Percentiles rank a stretch among this genome's conserved stretches.
Conservation (phyloP, 2,329 filamentous ascomycete genomes). For the Penicillium sclerotigenum region DNA sequence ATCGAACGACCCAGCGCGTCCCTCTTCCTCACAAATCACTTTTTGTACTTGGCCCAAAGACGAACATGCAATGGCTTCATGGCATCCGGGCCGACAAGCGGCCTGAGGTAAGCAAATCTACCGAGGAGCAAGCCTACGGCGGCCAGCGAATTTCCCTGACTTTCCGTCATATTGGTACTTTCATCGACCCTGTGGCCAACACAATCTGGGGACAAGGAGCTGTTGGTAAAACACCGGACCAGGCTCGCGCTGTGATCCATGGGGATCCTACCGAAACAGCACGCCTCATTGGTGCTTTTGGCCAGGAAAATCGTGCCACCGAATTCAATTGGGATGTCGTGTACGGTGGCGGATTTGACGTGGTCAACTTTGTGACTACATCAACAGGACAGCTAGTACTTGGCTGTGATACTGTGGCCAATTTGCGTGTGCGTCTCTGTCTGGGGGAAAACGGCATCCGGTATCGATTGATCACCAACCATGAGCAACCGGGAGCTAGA, state of each 20-base stretch:
- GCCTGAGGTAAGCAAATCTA: slow-evolving; percentile 61
- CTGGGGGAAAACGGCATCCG: slow-evolving; percentile 41
- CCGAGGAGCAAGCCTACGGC: slow-evolving; percentile 66
- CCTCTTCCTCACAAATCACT: slow-evolving; percentile 84
- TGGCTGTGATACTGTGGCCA: slow-evolving; percentile 33
- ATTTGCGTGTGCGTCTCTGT: slow-evolving; percentile 39
- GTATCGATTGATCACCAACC: slow-evolving; percentile 25
- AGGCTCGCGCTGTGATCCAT: slow-evolving; percentile 64
- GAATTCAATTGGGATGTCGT: slow-evolving; percentile 68
- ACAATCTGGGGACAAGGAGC: slow-evolving; percentile 93
- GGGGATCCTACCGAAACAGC: slow-evolving; percentile 63
- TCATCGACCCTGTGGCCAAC: slow-evolving; percentile 61
- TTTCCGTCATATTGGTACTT: slow-evolving; percentile 86
- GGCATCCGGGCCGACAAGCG: slow-evolving; percentile 88
- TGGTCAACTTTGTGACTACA: slow-evolving; percentile 52
- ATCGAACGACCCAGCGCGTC: slow-evolving; percentile 63
- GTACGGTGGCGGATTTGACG: slow-evolving; percentile 82
- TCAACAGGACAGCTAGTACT: slow-evolving; percentile 32
- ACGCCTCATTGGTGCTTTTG: slow-evolving; percentile 72
- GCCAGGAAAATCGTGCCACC: slow-evolving; percentile 72
- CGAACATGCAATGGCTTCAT: slow-evolving; percentile 87
- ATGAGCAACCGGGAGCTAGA: not conserved
- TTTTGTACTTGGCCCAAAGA: slow-evolving; percentile 73
- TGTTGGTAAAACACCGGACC: slow-evolving; percentile 59
- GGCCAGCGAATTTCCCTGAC: slow-evolving; percentile 87